Conservation (phyloP, 2,329 filamentous ascomycete genomes). For the Ceratocystis variospora region DNA sequence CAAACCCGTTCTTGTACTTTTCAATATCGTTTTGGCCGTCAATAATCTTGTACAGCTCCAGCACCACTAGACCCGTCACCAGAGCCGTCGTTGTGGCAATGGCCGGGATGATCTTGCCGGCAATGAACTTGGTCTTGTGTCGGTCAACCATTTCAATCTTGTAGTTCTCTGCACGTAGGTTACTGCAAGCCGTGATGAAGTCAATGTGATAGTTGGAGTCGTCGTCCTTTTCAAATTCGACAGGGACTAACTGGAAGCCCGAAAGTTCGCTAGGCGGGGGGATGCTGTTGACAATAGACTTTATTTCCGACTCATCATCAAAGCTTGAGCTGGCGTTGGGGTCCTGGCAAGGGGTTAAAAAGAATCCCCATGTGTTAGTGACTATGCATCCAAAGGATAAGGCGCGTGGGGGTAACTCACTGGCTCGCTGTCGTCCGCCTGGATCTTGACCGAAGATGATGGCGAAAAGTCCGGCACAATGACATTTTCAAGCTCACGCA, state of each 20-base stretch:
- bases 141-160: slow-evolving; percentile 84
- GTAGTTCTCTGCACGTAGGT: slow-evolving; percentile 94
- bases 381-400: not conserved
- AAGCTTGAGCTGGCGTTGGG: slow-evolving; percentile 56
- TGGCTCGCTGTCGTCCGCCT: slow-evolving; percentile 87
- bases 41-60: slow-evolving; percentile 92
- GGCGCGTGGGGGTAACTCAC: slow-evolving; percentile 32
- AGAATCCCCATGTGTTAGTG: not conserved
- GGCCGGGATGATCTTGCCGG: slow-evolving; percentile 96
- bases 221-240: slow-evolving; percentile 98
- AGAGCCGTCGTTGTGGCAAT: slow-evolving; percentile 95
- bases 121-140: slow-evolving; percentile 99
- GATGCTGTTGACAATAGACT: slow-evolving; percentile 56
- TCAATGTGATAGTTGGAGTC: slow-evolving; percentile 97
- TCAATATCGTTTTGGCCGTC: slow-evolving; percentile 95
- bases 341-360: slow-evolving; percentile 37
- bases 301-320: slow-evolving; percentile 63
- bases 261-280: slow-evolving; percentile 68
- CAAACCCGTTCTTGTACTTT: slow-evolving; percentile 98
- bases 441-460: slow-evolving; percentile 84
- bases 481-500: slow-evolving; percentile 74
- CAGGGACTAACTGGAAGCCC: slow-evolving; percentile 77
- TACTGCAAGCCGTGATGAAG: slow-evolving; percentile 95
- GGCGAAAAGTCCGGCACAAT: slow-evolving; percentile 93
- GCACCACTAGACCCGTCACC: slow-evolving; percentile 80